These are phyloP conservation scores for Saururus chinensis DNA, from an alignment of 164 flowering plant genomes.

Conservation along the genomic window DNA sequence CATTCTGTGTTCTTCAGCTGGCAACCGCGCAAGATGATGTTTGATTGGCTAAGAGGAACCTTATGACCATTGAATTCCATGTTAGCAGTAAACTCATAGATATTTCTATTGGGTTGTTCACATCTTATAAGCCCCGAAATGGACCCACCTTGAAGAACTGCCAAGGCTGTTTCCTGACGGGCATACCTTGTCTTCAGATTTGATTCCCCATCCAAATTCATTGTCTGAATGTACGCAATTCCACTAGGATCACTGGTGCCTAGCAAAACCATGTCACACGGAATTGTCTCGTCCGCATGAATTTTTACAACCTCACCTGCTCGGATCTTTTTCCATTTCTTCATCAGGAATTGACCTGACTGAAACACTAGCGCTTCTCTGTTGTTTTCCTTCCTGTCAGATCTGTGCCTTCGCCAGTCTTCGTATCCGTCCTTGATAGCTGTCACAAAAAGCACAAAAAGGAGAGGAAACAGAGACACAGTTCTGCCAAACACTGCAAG, in stretches of 20 bases:
- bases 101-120: constrained; percentile 87
- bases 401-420: constrained; percentile 91
- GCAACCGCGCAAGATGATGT: constrained; percentile 85
- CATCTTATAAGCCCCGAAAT: constrained; percentile 66
- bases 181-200: constrained; percentile 93
- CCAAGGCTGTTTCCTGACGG: constrained; percentile 61
- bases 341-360: constrained; percentile 34
- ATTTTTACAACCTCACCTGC: constrained; percentile 83
- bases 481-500: constrained; percentile 96
- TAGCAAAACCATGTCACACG: constrained; percentile 85
- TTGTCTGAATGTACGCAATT: constrained; percentile 82
- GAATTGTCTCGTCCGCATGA: constrained; percentile 61
- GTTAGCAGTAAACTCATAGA: constrained; percentile 82
- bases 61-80: constrained; percentile 68
- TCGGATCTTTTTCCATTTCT: constrained; percentile 64
- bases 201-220: constrained; percentile 92
- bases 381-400: constrained; percentile 78
- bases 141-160: constrained; percentile 32
- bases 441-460: constrained; percentile 80
- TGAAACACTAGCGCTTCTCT: constrained; percentile 56
- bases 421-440: constrained; percentile 95
- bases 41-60: constrained; percentile 72
- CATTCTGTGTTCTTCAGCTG: constrained; percentile 88
- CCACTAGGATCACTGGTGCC: constrained; percentile 85
- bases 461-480: constrained; percentile 82